Evolutionary conservation across 2,329 filamentous ascomycete species (phyloP).

Genomic region (Bipolaris bicolor): DNA sequence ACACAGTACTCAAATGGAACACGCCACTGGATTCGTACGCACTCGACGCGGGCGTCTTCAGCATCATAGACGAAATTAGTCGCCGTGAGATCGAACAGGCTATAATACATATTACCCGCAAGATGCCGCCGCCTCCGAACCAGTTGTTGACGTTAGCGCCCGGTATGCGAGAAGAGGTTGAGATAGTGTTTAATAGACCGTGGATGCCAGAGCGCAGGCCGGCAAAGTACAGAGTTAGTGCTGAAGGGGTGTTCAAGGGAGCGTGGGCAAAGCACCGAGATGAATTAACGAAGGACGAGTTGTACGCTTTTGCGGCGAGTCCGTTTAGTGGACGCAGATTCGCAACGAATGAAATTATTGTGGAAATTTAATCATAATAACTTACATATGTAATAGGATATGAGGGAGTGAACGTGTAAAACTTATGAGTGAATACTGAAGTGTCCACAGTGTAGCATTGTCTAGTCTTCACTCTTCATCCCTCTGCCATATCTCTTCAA

Average conservation of each 20-base stretch:
- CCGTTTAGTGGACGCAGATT: slow-evolving; percentile 36
- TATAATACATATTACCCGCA: slow-evolving; percentile 45
- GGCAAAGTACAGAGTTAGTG: slow-evolving; percentile 46
- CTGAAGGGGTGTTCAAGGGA: slow-evolving; percentile 43
- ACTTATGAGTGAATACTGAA: no score
- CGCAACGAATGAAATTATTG: slow-evolving; percentile 30
- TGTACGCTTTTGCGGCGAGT: slow-evolving; percentile 33
- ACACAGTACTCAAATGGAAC: slow-evolving; percentile 50
- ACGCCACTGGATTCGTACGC: slow-evolving; percentile 50
- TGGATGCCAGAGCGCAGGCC: slow-evolving; percentile 48
- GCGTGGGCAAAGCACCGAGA: slow-evolving; percentile 42
- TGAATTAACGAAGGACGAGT: slow-evolving; percentile 32
- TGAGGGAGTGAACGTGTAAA: no score
- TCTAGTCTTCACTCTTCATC: no score
- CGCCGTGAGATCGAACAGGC: slow-evolving; percentile 38
- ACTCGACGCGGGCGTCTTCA: slow-evolving; percentile 49
- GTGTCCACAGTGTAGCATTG: no score
- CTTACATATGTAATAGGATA: background rate
- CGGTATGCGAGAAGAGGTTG: slow-evolving; percentile 39
- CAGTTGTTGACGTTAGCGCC: slow-evolving; percentile 47
- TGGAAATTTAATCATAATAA: slow-evolving; percentile 22
- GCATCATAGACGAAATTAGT: slow-evolving; percentile 34
- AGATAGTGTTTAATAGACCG: slow-evolving; percentile 47
- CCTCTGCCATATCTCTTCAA: no score
- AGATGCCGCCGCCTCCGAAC: slow-evolving; percentile 46